A percentile compares a stretch with the other conserved stretches of the same genome.
Conservation (phyloP, 164 flowering plant species). For the Saururus chinensis region DNA sequence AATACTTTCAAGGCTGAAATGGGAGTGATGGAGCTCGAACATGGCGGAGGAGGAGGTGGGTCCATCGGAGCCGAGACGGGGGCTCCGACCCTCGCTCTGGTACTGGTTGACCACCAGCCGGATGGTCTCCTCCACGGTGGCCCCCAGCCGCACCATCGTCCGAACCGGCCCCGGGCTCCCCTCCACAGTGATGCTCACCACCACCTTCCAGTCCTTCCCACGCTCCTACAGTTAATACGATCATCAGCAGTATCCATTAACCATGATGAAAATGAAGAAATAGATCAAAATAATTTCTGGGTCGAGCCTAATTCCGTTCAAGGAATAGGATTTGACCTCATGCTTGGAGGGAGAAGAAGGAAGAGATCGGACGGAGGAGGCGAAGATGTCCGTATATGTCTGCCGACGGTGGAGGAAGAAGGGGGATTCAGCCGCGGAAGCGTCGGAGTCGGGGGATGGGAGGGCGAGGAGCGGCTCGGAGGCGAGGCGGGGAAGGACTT, state of each 20-base stretch:
- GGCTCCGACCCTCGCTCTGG: constrained; percentile 57
- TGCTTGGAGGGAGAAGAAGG: constrained; percentile 1
- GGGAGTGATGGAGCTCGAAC: constrained; percentile 60
- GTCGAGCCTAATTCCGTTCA: not conserved
- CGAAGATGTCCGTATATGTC: constrained; percentile 29
- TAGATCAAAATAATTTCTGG: not conserved
- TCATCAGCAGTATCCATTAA: not conserved
- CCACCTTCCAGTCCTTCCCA: constrained; percentile 60
- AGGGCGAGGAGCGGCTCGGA: constrained; percentile 39
- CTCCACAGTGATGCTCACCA: constrained; percentile 72
- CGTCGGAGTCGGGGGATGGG: constrained; percentile 1
- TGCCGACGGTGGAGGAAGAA: constrained; percentile 15
- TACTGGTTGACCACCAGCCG: constrained; percentile 47
- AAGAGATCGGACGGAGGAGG: constrained; percentile 13
- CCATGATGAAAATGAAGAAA: not conserved
- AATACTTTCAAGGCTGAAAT: constrained; percentile 78
- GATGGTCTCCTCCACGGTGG: constrained; percentile 68
- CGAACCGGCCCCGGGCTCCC: constrained; percentile 83
- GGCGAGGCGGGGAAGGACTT: constrained; percentile 21
- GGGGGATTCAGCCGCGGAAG: not conserved
- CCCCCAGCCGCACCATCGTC: constrained; percentile 61
- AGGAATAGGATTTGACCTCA: constrained; percentile 15
- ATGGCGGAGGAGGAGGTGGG: constrained; percentile 3
- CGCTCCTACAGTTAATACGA: constrained; percentile 15
- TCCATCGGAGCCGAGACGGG: constrained; percentile 26